These are phyloP conservation scores for Gynochthodes officinalis DNA, from an alignment of 257 asterid genomes.

Conservation along the genomic window DNA sequence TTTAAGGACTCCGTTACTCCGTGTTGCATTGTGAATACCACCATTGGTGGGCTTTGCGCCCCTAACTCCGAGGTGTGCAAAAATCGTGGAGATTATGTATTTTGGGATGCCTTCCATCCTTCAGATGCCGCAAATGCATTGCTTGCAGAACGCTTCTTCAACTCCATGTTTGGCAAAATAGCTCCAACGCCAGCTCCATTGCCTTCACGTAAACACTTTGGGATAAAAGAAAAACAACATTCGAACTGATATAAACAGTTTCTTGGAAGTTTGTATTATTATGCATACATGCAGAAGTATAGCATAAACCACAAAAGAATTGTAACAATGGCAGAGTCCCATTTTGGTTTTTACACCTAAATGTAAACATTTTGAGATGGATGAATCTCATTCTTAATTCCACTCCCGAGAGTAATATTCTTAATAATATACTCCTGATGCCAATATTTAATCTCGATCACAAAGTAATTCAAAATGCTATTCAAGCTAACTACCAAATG, in stretches of 20 bases:
- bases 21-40: constrained; percentile 70
- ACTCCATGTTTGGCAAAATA: constrained; percentile 19
- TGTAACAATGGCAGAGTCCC: background rate
- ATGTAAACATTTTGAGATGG: constrained; percentile 6
- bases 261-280: background rate
- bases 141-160: constrained; percentile 55
- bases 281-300: background rate
- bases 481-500: too few species aligned
- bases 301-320: too few species aligned
- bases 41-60: constrained; percentile 66
- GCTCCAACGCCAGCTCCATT: constrained; percentile 44
- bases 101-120: constrained; percentile 88
- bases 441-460: background rate
- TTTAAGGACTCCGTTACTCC: constrained; percentile 74
- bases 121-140: constrained; percentile 79
- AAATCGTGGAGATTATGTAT: constrained; percentile 56
- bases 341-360: background rate
- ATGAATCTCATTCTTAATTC: background rate
- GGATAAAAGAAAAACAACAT: background rate
- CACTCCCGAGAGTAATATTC: background rate
- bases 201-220: constrained; percentile 25
- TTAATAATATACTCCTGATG: too few species aligned
- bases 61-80: constrained; percentile 58
- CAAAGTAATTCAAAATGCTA: background rate
- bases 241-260: background rate